These are phyloP conservation scores for Rhodosporidiobolus odoratus DNA, from an alignment of 768 basidiomycete species.

Conservation along the genomic window DNA sequence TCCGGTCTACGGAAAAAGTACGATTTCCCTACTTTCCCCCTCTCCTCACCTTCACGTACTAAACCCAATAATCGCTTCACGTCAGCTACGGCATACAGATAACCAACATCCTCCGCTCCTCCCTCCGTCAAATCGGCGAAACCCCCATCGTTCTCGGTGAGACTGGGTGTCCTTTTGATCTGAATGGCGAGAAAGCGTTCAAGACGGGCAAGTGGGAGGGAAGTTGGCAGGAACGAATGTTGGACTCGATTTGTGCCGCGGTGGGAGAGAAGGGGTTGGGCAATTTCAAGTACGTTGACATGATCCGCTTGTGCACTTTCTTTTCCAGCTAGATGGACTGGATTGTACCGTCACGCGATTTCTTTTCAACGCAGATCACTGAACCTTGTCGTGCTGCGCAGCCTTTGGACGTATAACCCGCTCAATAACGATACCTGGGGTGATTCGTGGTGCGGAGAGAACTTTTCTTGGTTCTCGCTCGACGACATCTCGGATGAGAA, in stretches of 20 bases:
- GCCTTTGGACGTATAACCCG: slow-evolving; percentile 93
- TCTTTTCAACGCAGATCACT: neutral
- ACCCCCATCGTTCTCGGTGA: slow-evolving; percentile 83
- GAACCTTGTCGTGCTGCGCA: slow-evolving; percentile 44
- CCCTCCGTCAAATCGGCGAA: slow-evolving; percentile 67
- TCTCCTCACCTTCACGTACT: neutral
- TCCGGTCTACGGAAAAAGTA: slow-evolving; percentile 35
- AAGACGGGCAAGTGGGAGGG: slow-evolving; percentile 60
- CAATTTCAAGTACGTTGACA: slow-evolving; percentile 63
- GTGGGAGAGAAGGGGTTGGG: slow-evolving; percentile 55
- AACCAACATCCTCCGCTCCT: slow-evolving; percentile 65
- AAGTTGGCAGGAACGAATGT: slow-evolving; percentile 76
- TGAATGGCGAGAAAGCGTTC: slow-evolving; percentile 66
- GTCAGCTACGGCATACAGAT: slow-evolving; percentile 66
- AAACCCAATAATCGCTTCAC: too few species aligned
- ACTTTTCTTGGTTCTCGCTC: slow-evolving; percentile 80
- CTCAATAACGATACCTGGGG: slow-evolving; percentile 70
- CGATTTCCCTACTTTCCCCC: neutral
- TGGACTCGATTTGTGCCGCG: slow-evolving; percentile 84
- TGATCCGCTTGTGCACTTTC: too few species aligned
- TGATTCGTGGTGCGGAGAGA: slow-evolving; percentile 63
- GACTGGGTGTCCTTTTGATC: slow-evolving; percentile 92
- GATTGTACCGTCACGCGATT: neutral
- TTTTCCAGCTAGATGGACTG: neutral
- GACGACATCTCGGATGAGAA: slow-evolving; percentile 23